These are phyloP conservation scores for Pseudomicrostroma phylloplanum DNA, from an alignment of 1,284 basidiomycete species.

Conservation along the genomic window DNA sequence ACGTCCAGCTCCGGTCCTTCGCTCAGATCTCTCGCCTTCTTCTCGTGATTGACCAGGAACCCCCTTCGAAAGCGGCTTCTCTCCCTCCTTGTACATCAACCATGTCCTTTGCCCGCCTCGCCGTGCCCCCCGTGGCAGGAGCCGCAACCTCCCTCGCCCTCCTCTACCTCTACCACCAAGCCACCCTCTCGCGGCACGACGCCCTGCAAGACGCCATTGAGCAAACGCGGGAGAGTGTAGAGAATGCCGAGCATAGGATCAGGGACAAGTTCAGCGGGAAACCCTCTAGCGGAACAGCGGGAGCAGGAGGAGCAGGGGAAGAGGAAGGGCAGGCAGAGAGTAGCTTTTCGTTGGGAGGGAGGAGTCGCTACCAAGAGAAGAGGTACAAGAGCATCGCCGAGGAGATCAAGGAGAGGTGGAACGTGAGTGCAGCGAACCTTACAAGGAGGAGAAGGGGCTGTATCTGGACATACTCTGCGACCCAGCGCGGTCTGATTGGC, in stretches of 20 bases:
- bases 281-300: too few species aligned
- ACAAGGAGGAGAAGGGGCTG: background rate
- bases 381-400: background rate
- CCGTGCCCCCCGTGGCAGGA: background rate
- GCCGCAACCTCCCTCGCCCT: background rate
- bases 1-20: too few species aligned
- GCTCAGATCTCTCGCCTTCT: too few species aligned
- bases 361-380: background rate
- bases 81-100: too few species aligned
- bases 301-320: background rate
- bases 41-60: too few species aligned
- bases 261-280: too few species aligned
- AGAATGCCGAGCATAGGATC: too few species aligned
- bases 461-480: background rate
- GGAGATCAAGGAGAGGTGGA: background rate
- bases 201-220: background rate
- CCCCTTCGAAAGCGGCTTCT: too few species aligned
- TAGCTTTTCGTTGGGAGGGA: background rate
- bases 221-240: background rate
- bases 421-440: background rate
- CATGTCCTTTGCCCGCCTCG: background rate
- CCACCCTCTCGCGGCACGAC: background rate
- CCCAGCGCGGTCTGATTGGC: background rate
- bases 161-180: constrained; percentile 5
- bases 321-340: background rate